Evolutionary conservation across 192 early-diverging fungal genomes (phyloP), one percentile per base, ranked within the genome.

Genomic region (Backusella morwellensis): DNA sequence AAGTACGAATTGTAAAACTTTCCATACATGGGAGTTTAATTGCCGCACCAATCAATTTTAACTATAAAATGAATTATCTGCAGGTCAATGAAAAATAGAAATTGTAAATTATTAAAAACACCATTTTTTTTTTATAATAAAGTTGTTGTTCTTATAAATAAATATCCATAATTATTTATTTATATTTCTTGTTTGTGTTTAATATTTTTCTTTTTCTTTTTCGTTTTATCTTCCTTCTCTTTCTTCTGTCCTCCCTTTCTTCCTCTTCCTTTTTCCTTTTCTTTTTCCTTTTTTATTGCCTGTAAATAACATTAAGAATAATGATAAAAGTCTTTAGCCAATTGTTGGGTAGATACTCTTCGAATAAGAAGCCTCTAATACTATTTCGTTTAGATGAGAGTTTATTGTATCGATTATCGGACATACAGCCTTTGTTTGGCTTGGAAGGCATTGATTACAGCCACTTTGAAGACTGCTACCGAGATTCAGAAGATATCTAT

Each of bases 401-500:
- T 23, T 71, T 71, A 50, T 71, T 77, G 6, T 40, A 70, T 41
- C 56, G 68, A 47, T 26, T 50, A 35, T 72, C 70, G 34, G 70
- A 72, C 32, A 72, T 72, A 2, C 15, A 72, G 42, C 41, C 40
- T 15, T 19, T 72, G 26, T 72, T 72, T 15, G 42, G 42, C 19
- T 42, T 72, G 35, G 26, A 23, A 3, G 9, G 7, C 1, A 41
- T 72, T 72, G 14, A 40, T 4, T 72, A 44, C 34, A 19, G 26
- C 14, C 41, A 36, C 17, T 50, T 42, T 34, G 73, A 75, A 17
- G 73, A 26, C 23, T 75, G 73, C 36, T 56, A 77, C 32, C 36
- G 35, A 59, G 76, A 78, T 26, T 70, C 74, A n/a, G 80, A 81
- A 42, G 80, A 84, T 35, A 63, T 74, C 15, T 84, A 81, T 70